Percentiles rank a stretch among this genome's conserved stretches.
Evolutionary conservation across 208 protist genomes (phyloP).

Genomic region (Tritrichomonas musculus): DNA sequence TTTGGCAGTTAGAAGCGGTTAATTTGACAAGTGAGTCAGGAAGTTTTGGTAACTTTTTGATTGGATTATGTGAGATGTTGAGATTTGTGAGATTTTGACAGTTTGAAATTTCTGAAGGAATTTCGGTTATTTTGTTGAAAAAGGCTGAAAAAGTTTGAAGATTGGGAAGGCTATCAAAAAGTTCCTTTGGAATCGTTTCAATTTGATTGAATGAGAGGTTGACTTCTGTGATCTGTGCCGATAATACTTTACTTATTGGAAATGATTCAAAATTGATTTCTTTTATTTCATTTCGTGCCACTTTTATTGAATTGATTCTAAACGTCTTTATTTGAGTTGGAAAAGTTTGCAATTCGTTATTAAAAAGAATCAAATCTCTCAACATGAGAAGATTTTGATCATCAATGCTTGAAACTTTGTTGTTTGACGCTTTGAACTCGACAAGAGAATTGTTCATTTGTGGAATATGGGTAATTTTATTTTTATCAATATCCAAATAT

Average conservation of each 20-base stretch:
- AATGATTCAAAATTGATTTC: not conserved
- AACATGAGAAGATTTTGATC: not conserved
- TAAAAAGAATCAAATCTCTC: not conserved
- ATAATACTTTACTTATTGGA: too few species aligned
- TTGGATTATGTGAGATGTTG: not conserved
- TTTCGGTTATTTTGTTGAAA: not conserved
- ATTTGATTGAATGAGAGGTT: not conserved
- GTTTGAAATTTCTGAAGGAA: not conserved
- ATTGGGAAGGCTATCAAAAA: not conserved
- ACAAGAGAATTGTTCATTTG: not conserved
- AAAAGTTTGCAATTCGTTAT: not conserved
- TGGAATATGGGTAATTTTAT: not conserved
- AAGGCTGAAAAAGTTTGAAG: not conserved
- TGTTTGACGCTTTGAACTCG: not conserved
- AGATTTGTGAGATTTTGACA: not conserved
- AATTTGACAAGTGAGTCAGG: not conserved
- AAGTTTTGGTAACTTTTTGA: not conserved
- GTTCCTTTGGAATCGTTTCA: not conserved
- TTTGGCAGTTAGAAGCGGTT: not conserved
- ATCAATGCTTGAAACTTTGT: not conserved
- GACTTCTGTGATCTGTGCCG: not conserved
- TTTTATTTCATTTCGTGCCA: not conserved
- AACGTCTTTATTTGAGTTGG: not conserved
- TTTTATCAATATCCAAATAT: not conserved
- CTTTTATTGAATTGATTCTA: not conserved